phyloP scores from a whole-genome alignment of 768 basidiomycete genomes.

The Pholiota molesta region DNA sequence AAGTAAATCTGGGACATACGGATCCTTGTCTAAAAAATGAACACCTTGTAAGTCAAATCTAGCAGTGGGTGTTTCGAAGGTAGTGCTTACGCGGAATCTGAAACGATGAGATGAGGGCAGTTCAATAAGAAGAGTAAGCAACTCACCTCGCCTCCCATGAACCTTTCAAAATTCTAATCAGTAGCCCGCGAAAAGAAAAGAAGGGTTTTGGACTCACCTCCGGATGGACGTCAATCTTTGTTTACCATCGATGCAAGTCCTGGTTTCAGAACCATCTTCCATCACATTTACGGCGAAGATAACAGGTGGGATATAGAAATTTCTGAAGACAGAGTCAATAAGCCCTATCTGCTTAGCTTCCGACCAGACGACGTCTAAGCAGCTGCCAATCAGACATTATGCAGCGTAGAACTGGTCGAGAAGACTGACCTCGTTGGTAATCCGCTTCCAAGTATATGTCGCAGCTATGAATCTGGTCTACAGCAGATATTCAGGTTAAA shows the following conservation, averaged over 20 bases:
- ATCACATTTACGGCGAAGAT: slow-evolving; percentile 47
- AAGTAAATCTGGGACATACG: slow-evolving; percentile 37
- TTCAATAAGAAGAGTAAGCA: not conserved
- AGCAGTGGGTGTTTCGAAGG: not conserved
- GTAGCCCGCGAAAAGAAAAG: not conserved
- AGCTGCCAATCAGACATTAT: not conserved
- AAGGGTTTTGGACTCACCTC: slow-evolving; percentile 42
- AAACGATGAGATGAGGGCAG: not conserved
- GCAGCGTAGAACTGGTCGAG: not conserved
- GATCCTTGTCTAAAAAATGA: slow-evolving; percentile 45
- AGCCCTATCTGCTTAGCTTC: slow-evolving; percentile 74
- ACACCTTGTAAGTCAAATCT: not conserved
- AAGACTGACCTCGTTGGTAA: slow-evolving; percentile 67
- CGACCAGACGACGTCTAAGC: slow-evolving; percentile 76
- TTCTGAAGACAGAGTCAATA: slow-evolving; percentile 72
- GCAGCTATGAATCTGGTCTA: slow-evolving; percentile 65
- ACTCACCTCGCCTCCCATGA: slow-evolving; percentile 70
- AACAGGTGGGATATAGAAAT: slow-evolving; percentile 45
- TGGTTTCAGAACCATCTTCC: slow-evolving; percentile 67
- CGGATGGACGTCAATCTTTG: slow-evolving; percentile 78
- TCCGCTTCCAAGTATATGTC: slow-evolving; percentile 78
- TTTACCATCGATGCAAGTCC: slow-evolving; percentile 80
- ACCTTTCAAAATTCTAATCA: slow-evolving; percentile 38
- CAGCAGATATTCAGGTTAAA: slow-evolving; percentile 1
- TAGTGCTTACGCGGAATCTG: slow-evolving; percentile 53